Evolutionary conservation across 352 stramenopile species (phyloP).

Genomic region (Phytophthora pisi): DNA sequence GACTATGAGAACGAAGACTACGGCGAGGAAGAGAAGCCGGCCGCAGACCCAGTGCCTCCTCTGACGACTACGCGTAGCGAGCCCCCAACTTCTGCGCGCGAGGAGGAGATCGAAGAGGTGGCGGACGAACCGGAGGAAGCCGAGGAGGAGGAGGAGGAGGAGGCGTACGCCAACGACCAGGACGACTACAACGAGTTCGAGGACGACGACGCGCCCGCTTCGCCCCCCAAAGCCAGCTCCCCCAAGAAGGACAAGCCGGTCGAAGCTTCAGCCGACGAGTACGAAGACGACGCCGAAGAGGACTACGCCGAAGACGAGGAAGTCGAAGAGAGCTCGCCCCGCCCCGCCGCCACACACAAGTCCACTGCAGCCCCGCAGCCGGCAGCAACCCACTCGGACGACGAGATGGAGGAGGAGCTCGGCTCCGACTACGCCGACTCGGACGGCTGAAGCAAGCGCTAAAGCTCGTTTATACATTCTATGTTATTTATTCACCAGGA

Average conservation of each 20-base stretch:
- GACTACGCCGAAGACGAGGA: slow-evolving; percentile 30
- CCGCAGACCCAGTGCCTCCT: not conserved
- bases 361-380: not conserved
- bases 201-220: slow-evolving; percentile 27
- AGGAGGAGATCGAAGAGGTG: slow-evolving; percentile 30
- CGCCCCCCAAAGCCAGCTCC: slow-evolving; percentile 3
- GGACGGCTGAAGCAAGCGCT: slow-evolving; percentile 24
- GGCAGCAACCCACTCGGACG: slow-evolving; percentile 21
- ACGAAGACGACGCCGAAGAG: slow-evolving; percentile 38
- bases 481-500: slow-evolving; percentile 13
- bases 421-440: slow-evolving; percentile 71
- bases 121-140: slow-evolving; percentile 14
- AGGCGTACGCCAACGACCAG: slow-evolving; percentile 42
- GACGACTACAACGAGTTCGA: slow-evolving; percentile 53
- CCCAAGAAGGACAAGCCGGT: not conserved
- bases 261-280: slow-evolving; percentile 22
- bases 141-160: slow-evolving; percentile 15
- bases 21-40: slow-evolving; percentile 12
- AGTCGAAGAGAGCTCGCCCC: slow-evolving; percentile 24
- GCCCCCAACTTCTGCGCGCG: slow-evolving; percentile 16
- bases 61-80: slow-evolving; percentile 1
- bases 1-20: slow-evolving; percentile 60
- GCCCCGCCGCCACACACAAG: not conserved
- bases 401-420: slow-evolving; percentile 41
- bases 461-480: too few species aligned